Conservation (phyloP, 140 eudicot genomes). For the Bidens hawaiensis region DNA sequence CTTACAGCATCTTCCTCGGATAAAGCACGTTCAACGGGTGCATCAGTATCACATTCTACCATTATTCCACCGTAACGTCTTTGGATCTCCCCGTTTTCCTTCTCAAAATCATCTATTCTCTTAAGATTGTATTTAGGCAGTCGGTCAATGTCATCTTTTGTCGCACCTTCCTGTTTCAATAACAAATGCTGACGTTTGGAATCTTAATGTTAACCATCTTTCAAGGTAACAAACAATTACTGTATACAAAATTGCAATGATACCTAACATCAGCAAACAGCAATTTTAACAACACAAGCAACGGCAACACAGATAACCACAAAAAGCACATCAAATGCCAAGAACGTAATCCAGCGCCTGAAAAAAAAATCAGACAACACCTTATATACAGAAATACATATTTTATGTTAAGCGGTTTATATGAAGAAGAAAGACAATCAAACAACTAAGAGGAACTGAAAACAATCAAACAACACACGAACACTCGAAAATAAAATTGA, state of each 20-base stretch:
- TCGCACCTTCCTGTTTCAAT: slow-evolving; percentile 86
- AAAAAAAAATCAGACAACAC: slow-evolving; percentile 11
- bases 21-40: slow-evolving; percentile 76
- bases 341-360: slow-evolving; percentile 87
- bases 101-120: slow-evolving; percentile 72
- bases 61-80: slow-evolving; percentile 88
- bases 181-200: too few species aligned
- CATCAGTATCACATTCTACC: slow-evolving; percentile 81
- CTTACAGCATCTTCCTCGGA: slow-evolving; percentile 91
- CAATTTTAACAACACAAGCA: slow-evolving; percentile 92
- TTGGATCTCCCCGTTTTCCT: slow-evolving; percentile 83
- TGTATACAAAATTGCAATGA: slow-evolving; percentile 91
- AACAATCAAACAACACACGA: too few species aligned
- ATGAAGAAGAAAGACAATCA: slow-evolving; percentile 39
- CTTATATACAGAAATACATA: neutral
- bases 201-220: slow-evolving; percentile 15
- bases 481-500: too few species aligned
- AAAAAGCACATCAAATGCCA: slow-evolving; percentile 98
- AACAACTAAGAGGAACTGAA: too few species aligned
- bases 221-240: slow-evolving; percentile 1
- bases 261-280: slow-evolving; percentile 98
- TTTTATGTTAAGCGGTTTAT: neutral
- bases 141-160: slow-evolving; percentile 83
- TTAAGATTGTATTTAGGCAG: slow-evolving; percentile 69
- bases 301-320: slow-evolving; percentile 90